Evolutionary conservation across 352 stramenopile genomes (phyloP), one percentile per base, ranked within the genome.

Genomic region (Phytophthora multivora): DNA sequence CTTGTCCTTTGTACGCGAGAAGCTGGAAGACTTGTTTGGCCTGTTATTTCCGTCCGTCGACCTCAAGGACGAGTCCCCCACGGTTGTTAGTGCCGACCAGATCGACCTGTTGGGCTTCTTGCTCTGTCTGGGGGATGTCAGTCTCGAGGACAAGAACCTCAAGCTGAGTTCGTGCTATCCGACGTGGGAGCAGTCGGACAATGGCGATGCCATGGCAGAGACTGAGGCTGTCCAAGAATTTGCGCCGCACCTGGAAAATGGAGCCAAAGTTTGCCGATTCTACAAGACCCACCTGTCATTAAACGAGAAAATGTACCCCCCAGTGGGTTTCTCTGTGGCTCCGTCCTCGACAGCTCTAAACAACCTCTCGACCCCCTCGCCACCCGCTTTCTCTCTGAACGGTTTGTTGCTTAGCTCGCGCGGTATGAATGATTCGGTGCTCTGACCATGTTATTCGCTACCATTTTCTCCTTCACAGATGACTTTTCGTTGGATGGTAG

Each of bases 261-360:
- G 72, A 47, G 64, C 65, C 11, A 90, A 88, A 49, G 63, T 95
- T 28, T 89, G 79, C 43, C 71, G 74, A 0, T 93, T 91, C 47
- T 86, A 90, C 69, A 91, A 92, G 66, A 87, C 75, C 7, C 72
- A 90, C 18, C 52, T 93, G 53, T 75, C 84, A 42, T 62, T 95
- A 52, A 95, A 93, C 46, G 83, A 92, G 58, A 88, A 73, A 60
- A 51, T 95, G 59, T 95, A 95, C 50, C 86, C 86, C 5, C 80
- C 83, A 0, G 73, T 92, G 19, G 86, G 83, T 0, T 95, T 91
- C 50, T 78, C 82, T 36, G 64, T 91, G 33, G 62, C 45, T 25
- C 39, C 66, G 8, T 6, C 67, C 2, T 45, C 63, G 19, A 58
- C 35, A 6, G 41, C 54, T 43, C 59, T 61, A 31, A 73, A 58